Percentiles rank a stretch among this genome's conserved stretches.
phyloP scores from a whole-genome alignment of 768 basidiomycete species.

The Holtermanniella nyarrowii region DNA sequence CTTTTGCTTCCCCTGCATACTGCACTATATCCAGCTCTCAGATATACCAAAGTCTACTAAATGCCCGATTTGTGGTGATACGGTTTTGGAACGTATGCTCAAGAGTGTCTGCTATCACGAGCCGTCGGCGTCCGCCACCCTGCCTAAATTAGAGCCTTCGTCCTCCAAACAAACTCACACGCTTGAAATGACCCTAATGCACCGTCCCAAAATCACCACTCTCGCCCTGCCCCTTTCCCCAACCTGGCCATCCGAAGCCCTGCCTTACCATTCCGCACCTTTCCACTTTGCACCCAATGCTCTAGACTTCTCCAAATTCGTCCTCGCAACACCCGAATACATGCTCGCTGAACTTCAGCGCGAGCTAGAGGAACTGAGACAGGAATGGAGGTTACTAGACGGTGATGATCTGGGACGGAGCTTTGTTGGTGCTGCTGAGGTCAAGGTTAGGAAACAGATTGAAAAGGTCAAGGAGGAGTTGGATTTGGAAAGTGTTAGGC shows the following conservation, averaged over 20 bases:
- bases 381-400: constrained; percentile 58
- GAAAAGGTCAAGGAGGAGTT: constrained; percentile 61
- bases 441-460: constrained; percentile 67
- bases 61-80: constrained; percentile 94
- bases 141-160: background rate
- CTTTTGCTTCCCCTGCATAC: constrained; percentile 87
- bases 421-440: constrained; percentile 70
- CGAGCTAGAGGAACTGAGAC: constrained; percentile 61
- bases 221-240: constrained; percentile 81
- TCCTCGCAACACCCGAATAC: constrained; percentile 86
- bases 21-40: constrained; percentile 77
- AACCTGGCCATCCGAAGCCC: constrained; percentile 88
- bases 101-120: constrained; percentile 89
- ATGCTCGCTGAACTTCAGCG: constrained; percentile 61
- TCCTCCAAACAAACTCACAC: constrained; percentile 18
- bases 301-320: constrained; percentile 76
- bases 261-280: constrained; percentile 84
- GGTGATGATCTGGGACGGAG: constrained; percentile 64
- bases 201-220: constrained; percentile 87
- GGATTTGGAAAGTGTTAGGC: constrained; percentile 56
- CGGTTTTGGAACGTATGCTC: constrained; percentile 76
- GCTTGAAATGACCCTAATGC: constrained; percentile 78
- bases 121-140: background rate
- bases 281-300: constrained; percentile 95
- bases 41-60: constrained; percentile 75